Conservation (phyloP, 2,329 filamentous ascomycete species). For the Cordyceps javanica region DNA sequence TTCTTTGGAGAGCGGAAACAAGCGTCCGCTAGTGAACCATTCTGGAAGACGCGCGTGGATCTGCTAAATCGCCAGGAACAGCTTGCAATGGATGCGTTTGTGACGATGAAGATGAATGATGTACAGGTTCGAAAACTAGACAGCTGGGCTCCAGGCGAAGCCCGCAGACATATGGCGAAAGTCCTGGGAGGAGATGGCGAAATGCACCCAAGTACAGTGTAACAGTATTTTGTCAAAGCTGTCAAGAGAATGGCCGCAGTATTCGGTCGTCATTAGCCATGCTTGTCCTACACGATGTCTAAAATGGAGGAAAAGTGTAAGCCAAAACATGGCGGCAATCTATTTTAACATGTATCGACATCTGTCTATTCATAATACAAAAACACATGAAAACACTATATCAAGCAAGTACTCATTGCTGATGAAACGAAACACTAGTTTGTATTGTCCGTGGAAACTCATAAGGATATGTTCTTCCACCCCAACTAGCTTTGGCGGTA, state of each 20-base stretch:
- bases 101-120: conserved; percentile 24
- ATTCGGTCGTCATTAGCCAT: no score
- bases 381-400: no score
- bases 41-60: conserved; percentile 25
- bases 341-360: no score
- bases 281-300: no score
- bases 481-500: no score
- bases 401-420: no score
- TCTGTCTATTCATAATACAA: no score
- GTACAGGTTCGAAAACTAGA: background rate
- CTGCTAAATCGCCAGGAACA: conserved; percentile 22
- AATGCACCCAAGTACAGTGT: background rate
- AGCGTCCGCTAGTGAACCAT: conserved; percentile 12
- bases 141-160: background rate
- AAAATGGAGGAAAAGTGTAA: no score
- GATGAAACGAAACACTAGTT: no score
- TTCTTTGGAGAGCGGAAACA: conserved; percentile 24
- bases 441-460: no score
- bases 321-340: no score
- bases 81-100: conserved; percentile 24
- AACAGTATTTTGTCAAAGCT: background rate
- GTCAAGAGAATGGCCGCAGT: background rate
- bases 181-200: background rate
- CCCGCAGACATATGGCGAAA: background rate
- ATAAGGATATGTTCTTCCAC: no score